Base-by-base conservation (phyloP, 768 basidiomycete species). In the Cyathus striatus region DNA sequence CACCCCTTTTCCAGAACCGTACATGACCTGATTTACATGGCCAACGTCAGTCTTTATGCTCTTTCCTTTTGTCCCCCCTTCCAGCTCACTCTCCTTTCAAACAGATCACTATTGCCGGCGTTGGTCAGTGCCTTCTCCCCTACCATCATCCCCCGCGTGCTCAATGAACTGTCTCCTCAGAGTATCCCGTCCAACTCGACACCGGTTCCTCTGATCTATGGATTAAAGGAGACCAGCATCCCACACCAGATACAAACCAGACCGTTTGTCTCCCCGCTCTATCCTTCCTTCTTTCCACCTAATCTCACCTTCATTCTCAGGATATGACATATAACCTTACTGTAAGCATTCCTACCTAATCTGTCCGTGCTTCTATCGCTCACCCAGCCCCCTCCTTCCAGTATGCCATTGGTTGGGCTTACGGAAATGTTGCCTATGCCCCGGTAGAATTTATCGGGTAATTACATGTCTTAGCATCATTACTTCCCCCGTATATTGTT, bases 131-230 rank as follows among this genome's bases (percentile, higher is more conserved):
- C n/a, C 32, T 18, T 25, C 7, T 14, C 36, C 20, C 36, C 42
- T 24, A 6, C 37, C n/a, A 17, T 21, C 14, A 12, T 21, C 20
- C 24, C 23, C 23, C 32, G 41, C 38, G 21, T 24, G 41, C 40
- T 18, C 23, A 40, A 22, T n/a, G n/a, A n/a, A n/a, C n/a, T n/a
- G n/a, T 33, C 49, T 22, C 21, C 36, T 1, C 48, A 90, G 88
- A 70, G 13, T 87, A 83, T 59, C 64, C 73, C 38, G 76, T 90
- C 12, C 90, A 92, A 59, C 66, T 92, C 38, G 90, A 92, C 62
- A 90, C 88, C 1, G 90, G 90, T 47, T 90, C 88, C 7, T 85
- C 78, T 49, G 90, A 92, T 62, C 71, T 92, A 23, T 90, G 88
- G 81, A 71, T 87, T 40, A 65, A 75, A 48, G 73, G 74, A 17